Evolutionary conservation across 192 early-diverging fungal species (phyloP).

Genomic region (Martensiomyces pterosporus): DNA sequence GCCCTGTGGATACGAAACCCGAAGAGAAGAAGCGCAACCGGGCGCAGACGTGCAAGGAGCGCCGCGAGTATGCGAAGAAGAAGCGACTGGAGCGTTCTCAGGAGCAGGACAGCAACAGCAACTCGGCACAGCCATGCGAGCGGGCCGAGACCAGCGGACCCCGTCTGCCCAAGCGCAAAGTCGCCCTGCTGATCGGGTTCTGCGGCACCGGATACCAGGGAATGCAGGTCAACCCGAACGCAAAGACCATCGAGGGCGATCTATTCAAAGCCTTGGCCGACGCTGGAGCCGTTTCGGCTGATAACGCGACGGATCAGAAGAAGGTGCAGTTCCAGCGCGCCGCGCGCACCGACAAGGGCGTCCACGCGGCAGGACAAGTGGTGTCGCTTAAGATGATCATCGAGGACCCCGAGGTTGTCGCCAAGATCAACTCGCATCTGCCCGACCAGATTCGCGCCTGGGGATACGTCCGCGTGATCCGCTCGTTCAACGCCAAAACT

Average conservation of each 20-base stretch:
- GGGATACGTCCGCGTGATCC: conserved; percentile 66
- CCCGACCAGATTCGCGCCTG: conserved; percentile 88
- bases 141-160: conserved; percentile 23
- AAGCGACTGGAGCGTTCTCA: conserved; percentile 21
- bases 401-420: conserved; percentile 66
- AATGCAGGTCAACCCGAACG: conserved; percentile 89
- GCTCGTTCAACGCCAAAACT: conserved; percentile 88
- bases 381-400: conserved; percentile 88
- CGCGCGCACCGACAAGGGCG: conserved; percentile 97
- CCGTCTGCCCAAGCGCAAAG: conserved; percentile 75
- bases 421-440: conserved; percentile 75
- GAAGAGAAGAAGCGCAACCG: conserved; percentile 13
- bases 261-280: conserved; percentile 81
- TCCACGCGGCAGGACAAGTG: conserved; percentile 96
- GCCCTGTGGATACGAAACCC: too few relatives aligned
- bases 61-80: conserved; percentile 35
- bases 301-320: conserved; percentile 78
- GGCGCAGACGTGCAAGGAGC: conserved; percentile 40
- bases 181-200: conserved; percentile 88
- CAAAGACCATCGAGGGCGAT: conserved; percentile 83
- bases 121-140: conserved; percentile 1
- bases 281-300: conserved; percentile 77
- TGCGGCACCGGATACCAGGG: conserved; percentile 95
- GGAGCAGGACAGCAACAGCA: conserved; percentile 2
- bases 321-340: conserved; percentile 83